Conservation (phyloP, 768 basidiomycete species). For the Pleurotus salmoneostramineus region DNA sequence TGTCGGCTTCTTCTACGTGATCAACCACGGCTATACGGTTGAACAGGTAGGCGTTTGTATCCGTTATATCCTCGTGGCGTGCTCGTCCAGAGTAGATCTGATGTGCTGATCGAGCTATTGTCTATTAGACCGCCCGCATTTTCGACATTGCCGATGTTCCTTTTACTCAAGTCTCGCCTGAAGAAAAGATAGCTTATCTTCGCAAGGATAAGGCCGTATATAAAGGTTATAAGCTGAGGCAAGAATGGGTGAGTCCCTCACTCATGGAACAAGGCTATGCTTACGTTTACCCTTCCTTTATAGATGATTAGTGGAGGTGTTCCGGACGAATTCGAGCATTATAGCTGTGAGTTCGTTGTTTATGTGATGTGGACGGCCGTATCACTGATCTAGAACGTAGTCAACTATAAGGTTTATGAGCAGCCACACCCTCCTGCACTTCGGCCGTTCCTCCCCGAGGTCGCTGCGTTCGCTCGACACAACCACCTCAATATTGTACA, state of each 20-base stretch:
- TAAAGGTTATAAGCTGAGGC: slow-evolving; percentile 49
- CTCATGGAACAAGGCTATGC: too few relatives aligned
- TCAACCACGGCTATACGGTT: slow-evolving; percentile 41
- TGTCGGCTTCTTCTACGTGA: slow-evolving; percentile 45
- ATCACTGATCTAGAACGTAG: slow-evolving; percentile 21
- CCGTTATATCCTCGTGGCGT: too few relatives aligned
- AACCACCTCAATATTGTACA: slow-evolving; percentile 51
- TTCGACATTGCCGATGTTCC: slow-evolving; percentile 45
- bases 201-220: slow-evolving; percentile 40
- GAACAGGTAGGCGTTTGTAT: slow-evolving; percentile 26
- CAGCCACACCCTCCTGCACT: slow-evolving; percentile 45
- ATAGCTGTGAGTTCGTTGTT: slow-evolving; percentile 28
- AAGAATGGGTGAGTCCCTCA: slow-evolving; percentile 37
- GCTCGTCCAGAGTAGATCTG: too few relatives aligned
- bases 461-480: slow-evolving; percentile 43
- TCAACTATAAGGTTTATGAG: slow-evolving; percentile 45
- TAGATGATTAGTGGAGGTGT: slow-evolving; percentile 38
- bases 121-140: slow-evolving; percentile 33
- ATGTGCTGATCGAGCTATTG: too few relatives aligned
- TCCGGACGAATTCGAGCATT: slow-evolving; percentile 41
- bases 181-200: slow-evolving; percentile 37
- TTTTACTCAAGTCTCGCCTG: slow-evolving; percentile 32
- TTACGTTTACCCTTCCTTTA: neutral
- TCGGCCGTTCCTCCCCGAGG: slow-evolving; percentile 48
- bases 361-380: neutral